Conservation (phyloP, 768 basidiomycete genomes). For the Tephrocybe sp. region DNA sequence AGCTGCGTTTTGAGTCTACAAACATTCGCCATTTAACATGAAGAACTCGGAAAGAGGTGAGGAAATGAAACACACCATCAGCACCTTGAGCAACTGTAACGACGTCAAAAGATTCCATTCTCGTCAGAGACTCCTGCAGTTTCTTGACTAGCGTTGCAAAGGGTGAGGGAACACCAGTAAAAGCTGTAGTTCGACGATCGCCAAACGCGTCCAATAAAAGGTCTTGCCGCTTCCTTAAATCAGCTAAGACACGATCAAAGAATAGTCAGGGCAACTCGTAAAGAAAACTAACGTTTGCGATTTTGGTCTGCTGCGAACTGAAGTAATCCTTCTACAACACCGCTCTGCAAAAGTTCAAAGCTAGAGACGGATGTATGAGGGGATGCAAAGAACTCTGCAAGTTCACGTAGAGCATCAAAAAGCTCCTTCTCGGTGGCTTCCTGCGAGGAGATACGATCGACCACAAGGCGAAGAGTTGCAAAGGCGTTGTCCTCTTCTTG, state of each 20-base stretch:
- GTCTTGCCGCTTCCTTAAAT: slow-evolving; percentile 65
- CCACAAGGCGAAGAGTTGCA: slow-evolving; percentile 60
- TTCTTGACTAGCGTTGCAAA: slow-evolving; percentile 89
- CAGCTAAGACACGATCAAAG: slow-evolving; percentile 57
- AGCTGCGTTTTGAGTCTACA: slow-evolving; percentile 85
- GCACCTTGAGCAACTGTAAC: slow-evolving; percentile 80
- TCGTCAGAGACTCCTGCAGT: slow-evolving; percentile 90
- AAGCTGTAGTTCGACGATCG: slow-evolving; percentile 44
- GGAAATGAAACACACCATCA: slow-evolving; percentile 57
- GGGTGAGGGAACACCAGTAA: slow-evolving; percentile 49
- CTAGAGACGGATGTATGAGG: slow-evolving; percentile 84
- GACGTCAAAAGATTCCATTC: slow-evolving; percentile 96
- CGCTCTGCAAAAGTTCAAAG: slow-evolving; percentile 94
- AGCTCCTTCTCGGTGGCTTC: slow-evolving; percentile 65
- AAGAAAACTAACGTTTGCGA: slow-evolving; percentile 49
- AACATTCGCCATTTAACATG: neutral
- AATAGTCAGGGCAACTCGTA: slow-evolving; percentile 6
- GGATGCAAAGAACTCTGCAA: slow-evolving; percentile 81
- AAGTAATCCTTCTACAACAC: slow-evolving; percentile 85
- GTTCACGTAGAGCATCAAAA: slow-evolving; percentile 59
- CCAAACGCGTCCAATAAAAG: slow-evolving; percentile 81
- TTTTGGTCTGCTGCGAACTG: slow-evolving; percentile 74
- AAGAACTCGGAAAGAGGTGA: slow-evolving; percentile 4
- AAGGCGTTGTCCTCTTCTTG: slow-evolving; percentile 62
- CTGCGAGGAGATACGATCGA: slow-evolving; percentile 57